Conservation (phyloP, 2,329 filamentous ascomycete genomes). For the Pseudogymnoascus sp. region DNA sequence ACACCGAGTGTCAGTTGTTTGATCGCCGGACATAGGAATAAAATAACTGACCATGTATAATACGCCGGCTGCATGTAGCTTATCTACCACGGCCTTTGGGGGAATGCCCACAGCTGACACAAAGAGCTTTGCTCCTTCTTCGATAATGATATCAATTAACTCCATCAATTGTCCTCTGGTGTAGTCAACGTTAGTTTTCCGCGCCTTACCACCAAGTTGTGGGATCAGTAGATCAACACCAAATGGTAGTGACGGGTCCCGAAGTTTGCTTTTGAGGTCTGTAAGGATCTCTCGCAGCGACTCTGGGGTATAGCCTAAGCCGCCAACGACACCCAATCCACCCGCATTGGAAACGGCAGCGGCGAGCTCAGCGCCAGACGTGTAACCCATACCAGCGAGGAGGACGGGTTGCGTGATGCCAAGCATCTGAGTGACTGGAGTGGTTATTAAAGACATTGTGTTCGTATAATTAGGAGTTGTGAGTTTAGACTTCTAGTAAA, state of each 20-base stretch:
- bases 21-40: background rate
- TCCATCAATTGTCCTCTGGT: slow-evolving; percentile 96
- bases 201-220: slow-evolving; percentile 86
- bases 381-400: slow-evolving; percentile 98
- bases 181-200: slow-evolving; percentile 94
- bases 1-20: background rate
- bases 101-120: slow-evolving; percentile 95
- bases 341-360: slow-evolving; percentile 96
- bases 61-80: slow-evolving; percentile 77
- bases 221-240: slow-evolving; percentile 90
- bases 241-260: slow-evolving; percentile 87
- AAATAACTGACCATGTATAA: slow-evolving; percentile 72
- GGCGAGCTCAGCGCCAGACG: slow-evolving; percentile 89
- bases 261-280: slow-evolving; percentile 79
- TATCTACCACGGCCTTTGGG: slow-evolving; percentile 79
- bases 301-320: slow-evolving; percentile 90
- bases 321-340: slow-evolving; percentile 91
- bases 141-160: slow-evolving; percentile 86
- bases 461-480: background rate
- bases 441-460: slow-evolving; percentile 73
- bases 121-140: slow-evolving; percentile 84
- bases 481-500: background rate
- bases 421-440: slow-evolving; percentile 87
- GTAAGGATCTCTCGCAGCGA: slow-evolving; percentile 94
- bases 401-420: slow-evolving; percentile 96